Evolutionary conservation across 2,329 filamentous ascomycete species (phyloP).

Genomic region (Aspergillus quadricinctus): DNA sequence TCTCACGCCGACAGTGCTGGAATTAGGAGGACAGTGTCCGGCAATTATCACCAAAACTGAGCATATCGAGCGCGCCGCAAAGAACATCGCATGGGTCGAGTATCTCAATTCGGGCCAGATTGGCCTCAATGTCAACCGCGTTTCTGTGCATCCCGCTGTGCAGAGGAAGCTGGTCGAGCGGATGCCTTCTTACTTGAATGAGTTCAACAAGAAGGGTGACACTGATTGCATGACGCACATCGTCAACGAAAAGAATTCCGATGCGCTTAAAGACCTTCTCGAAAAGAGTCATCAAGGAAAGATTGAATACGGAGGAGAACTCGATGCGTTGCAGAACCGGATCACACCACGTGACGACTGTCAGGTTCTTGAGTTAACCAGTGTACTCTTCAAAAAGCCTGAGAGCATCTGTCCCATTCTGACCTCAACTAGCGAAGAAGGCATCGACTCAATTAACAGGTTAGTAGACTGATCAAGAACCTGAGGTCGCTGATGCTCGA

Average conservation of each 20-base stretch:
- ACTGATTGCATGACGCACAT: constrained; percentile 31
- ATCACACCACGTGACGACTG: no score
- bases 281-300: constrained; percentile 32
- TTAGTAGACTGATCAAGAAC: not conserved
- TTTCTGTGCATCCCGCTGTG: constrained; percentile 41
- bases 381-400: no score
- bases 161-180: constrained; percentile 34
- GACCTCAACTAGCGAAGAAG: constrained; percentile 23
- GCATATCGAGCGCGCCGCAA: constrained; percentile 42
- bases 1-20: constrained; percentile 43
- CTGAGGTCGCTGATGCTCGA: constrained; percentile 5
- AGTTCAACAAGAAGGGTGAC: constrained; percentile 23
- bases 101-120: constrained; percentile 43
- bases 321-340: constrained; percentile 33
- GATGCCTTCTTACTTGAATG: constrained; percentile 31
- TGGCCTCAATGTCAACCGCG: constrained; percentile 42
- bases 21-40: constrained; percentile 46
- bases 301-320: constrained; percentile 33
- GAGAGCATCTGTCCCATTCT: constrained; percentile 43
- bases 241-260: constrained; percentile 42
- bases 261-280: constrained; percentile 38
- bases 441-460: constrained; percentile 22
- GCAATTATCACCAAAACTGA: constrained; percentile 42
- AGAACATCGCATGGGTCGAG: constrained; percentile 42
- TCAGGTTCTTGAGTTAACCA: no score